phyloP scores from a whole-genome alignment of 2,329 filamentous ascomycete genomes.

The Neospermospora avenae region DNA sequence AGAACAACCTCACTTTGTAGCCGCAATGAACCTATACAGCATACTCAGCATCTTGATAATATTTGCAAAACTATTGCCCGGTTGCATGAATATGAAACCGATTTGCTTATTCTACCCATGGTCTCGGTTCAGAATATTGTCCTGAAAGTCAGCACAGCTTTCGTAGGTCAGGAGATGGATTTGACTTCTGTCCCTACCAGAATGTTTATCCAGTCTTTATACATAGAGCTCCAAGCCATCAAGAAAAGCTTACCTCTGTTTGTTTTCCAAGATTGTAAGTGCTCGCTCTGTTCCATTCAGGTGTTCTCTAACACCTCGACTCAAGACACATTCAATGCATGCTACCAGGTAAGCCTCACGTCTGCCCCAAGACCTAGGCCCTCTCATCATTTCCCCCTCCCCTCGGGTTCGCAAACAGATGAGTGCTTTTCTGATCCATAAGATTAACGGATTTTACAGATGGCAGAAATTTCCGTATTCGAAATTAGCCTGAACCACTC shows the following conservation, averaged over 20 bases:
- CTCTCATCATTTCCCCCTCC: too few species aligned
- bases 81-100: slow-evolving; percentile 25
- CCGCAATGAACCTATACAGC: slow-evolving; percentile 7
- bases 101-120: slow-evolving; percentile 26
- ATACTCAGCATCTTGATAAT: slow-evolving; percentile 11
- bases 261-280: not conserved
- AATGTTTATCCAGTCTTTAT: slow-evolving; percentile 9
- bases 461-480: slow-evolving; percentile 15
- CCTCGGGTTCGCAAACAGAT: too few species aligned
- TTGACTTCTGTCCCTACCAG: slow-evolving; percentile 1
- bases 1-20: slow-evolving; percentile 10
- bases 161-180: slow-evolving; percentile 9
- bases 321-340: slow-evolving; percentile 1
- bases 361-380: too few species aligned
- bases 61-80: slow-evolving; percentile 8
- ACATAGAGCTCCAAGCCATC: slow-evolving; percentile 7
- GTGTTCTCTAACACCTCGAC: too few species aligned
- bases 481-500: slow-evolving; percentile 7
- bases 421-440: not conserved
- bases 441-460: not conserved
- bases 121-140: slow-evolving; percentile 24
- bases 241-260: not conserved
- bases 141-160: slow-evolving; percentile 9
- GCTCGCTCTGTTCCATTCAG: not conserved
- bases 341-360: slow-evolving; percentile 2